Base-by-base conservation (phyloP, 306 rosid species). In the Medicago lupulina region DNA sequence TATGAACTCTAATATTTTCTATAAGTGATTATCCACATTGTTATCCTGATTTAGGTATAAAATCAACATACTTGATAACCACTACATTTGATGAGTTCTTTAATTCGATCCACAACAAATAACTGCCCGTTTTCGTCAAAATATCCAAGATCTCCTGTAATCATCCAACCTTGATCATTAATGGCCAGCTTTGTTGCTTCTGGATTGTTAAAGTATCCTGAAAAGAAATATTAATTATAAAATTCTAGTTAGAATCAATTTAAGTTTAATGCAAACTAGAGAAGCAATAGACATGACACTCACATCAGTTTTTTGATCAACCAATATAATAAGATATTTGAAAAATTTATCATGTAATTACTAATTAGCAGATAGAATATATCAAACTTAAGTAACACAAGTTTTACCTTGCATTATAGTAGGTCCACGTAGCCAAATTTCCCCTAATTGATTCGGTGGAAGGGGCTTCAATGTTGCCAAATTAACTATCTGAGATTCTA, bases 41-140 rank as follows among this genome's bases (percentile, higher is more conserved):
- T 28, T 28, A 28, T 28, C 31, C 0, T 28, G 31, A 34, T 34
- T 4, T 34, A 4, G 38, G 38, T 34, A 34, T 34, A 6, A 4
- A 34, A 34, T 34, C 38, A 34, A 34, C 66, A 13, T 60, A 60
- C 66, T 60, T 60, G 90, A 64, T 61, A 87, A 2, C 80, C 86
- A 43, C 67, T 64, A 70, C 83, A 84, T 64, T 87, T 84, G 61
- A 87, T 84, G 74, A 87, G 88, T 72, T 87, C 90, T 76, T 84
- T 84, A 28, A 84, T 84, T 70, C 88, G 82, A 73, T 87, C 90
- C 5, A 84, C 85, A 2, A 84, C 81, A 74, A 71, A 84, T 51
- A 86, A 49, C 11, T 79, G 76, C 23, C 83, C 90, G 2, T 40
- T 80, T 51, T 79, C 83, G 46, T 86, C 80, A 70, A 86, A 86